Base-by-base conservation (phyloP, 768 basidiomycete genomes). In the Cyclocybe aegerita region DNA sequence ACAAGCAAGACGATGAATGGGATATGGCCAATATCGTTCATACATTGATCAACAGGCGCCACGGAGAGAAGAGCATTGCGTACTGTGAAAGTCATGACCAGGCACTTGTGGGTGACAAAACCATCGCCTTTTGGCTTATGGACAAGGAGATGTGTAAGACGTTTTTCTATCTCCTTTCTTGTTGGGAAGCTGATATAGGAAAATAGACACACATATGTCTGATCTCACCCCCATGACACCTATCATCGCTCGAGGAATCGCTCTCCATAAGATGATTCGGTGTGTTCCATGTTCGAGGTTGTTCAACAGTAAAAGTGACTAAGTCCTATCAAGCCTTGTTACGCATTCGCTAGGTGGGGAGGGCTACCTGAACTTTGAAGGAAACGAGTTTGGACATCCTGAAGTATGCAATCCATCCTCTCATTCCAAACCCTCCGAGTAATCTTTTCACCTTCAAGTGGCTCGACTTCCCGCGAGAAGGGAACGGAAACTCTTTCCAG, bases 71-170 rank as follows among this genome's bases (percentile, higher is more conserved):
- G 73, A 93, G 90, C 57, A 83, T 99, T 44, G 91, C 93, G 0
- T 94, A 93, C 48, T 89, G 88, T 45, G 97, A 99, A 71, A 93
- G 90, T 59, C 97, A 98, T 57, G 96, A 98, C 69, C 97, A 99
- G 66, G 96, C 97, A 10, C 80, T 99, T 29, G 97, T 99, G 0
- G 97, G 97, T 9, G 97, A 99, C 74, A 99, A 99, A 76, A 98
- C 96, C 2, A 63, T 99, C 39, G 97, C 97, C 3, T 99, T 99
- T 71, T 99, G 97, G 97, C 70, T 98, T 50, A 99, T 99, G 97
- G 97, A 99, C 70, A 96, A 96, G 71, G 97, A 98, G 70, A 99
- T 99, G 97, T 98, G 95, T 94, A 77, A 60, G 23, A 23, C 23
- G 83, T 75, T 32, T 14, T 42, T 41, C 7, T 46, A 41, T 14